Conservation (phyloP, 768 basidiomycete genomes). For the Pleurotus djamor region DNA sequence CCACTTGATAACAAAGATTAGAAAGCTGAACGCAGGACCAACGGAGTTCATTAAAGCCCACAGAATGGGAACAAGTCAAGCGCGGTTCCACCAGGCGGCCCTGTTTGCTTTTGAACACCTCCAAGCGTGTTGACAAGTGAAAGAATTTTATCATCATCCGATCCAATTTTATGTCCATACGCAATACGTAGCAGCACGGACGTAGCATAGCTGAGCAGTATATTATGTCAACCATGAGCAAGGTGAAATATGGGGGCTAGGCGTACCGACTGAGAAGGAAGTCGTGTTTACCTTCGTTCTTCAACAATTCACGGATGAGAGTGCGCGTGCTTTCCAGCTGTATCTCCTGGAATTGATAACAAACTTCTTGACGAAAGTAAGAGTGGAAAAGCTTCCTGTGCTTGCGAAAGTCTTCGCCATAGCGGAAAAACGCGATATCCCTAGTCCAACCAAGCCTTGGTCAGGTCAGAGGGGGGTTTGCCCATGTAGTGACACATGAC, state of each 20-base stretch:
- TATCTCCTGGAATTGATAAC: constrained; percentile 16
- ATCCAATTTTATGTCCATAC: constrained; percentile 18
- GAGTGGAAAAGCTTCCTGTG: neutral
- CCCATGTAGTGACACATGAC: neutral
- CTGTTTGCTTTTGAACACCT: constrained; percentile 9
- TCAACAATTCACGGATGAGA: constrained; percentile 24
- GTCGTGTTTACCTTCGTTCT: constrained; percentile 14
- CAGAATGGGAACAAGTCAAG: constrained; percentile 21
- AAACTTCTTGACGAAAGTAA: neutral
- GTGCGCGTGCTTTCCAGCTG: constrained; percentile 25
- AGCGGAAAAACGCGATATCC: neutral
- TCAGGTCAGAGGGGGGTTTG: neutral
- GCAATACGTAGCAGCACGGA: constrained; percentile 18
- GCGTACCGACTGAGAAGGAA: constrained; percentile 22
- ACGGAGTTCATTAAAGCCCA: constrained; percentile 2
- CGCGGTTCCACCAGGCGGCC: constrained; percentile 15
- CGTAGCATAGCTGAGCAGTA: constrained; percentile 17
- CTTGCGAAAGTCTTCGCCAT: neutral
- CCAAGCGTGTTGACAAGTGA: constrained; percentile 14
- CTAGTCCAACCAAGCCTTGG: neutral
- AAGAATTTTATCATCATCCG: constrained; percentile 20
- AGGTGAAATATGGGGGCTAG: neutral
- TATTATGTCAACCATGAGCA: neutral
- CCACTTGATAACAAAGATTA: neutral
- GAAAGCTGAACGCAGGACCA: neutral